Evolutionary conservation across 116 monocot genomes (phyloP), one percentile per base, ranked within the genome.

Genomic region (Zostera marina): DNA sequence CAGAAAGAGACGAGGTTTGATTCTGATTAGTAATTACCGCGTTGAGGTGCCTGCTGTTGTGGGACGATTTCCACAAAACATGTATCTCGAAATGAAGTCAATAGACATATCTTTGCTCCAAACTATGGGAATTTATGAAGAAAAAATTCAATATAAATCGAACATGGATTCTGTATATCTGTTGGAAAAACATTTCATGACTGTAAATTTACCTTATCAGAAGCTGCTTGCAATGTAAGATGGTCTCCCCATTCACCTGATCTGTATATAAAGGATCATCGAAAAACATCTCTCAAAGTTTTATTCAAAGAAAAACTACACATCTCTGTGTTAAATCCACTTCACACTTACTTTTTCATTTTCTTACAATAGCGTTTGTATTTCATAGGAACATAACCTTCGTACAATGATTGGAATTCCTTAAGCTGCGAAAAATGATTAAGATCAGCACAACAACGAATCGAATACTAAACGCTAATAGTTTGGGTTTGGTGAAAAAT

Each of bases 181-280:
- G 56, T 41, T 1, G 21, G 21, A 51, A 47, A 47, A 19, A 3
- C 39, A 39, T 56, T 8, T 16, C 22, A 13, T 17, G 7, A 52
- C 41, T 2, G 43, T 21, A 22, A 32, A 32, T 32, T 32, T 32
- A 99, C 99, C 91, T 84, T 99, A 72, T 99, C 99, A 68, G 99
- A 91, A 63, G 99, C 99, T 54, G 99, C 99, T 71, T 99, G 99
- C 63, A 99, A 66, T 14, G 99, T 99, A 73, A 99, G 56, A 77
- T 99, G 99, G 48, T 99, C 99, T 41, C 99, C 99, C 91, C 99
- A 99, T 81, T 99, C 99, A 47, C 99, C 91, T 59, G 84, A 80
- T 71, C 99, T 99, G 73, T 56, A 55, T n/a, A n/a, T n/a, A n/a
- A n/a, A n/a, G n/a, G n/a, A n/a, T 59, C 20, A 68, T 42, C 58